Conservation (phyloP, 257 asterid genomes). For the Fraxinus anomala region DNA sequence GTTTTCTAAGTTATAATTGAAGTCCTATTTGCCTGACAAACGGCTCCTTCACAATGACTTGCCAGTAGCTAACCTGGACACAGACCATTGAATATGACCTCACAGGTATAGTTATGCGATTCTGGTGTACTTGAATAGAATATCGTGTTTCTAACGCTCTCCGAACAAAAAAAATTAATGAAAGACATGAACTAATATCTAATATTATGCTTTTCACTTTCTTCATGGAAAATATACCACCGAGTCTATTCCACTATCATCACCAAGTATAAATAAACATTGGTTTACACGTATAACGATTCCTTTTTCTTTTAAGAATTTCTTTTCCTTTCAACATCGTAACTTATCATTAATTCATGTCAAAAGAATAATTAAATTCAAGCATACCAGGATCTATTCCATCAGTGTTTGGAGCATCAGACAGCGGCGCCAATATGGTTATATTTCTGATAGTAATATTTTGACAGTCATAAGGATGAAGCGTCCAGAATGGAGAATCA, state of each 20-base stretch:
- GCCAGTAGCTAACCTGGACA: too few relatives aligned
- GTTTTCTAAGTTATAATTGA: too few relatives aligned
- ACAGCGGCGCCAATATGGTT: slow-evolving; percentile 82
- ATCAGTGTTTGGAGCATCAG: slow-evolving; percentile 91
- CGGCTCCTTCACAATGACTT: too few relatives aligned
- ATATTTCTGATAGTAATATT: slow-evolving; percentile 71
- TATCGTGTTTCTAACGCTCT: too few relatives aligned
- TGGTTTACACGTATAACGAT: not conserved
- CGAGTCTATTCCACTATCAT: not conserved
- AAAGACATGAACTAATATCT: not conserved
- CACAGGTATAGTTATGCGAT: not conserved
- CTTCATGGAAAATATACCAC: not conserved
- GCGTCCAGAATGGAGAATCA: slow-evolving; percentile 92
- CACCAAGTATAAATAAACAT: not conserved
- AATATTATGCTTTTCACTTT: not conserved
- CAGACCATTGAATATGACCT: slow-evolving; percentile 9
- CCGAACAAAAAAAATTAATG: too few relatives aligned
- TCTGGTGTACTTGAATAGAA: too few relatives aligned
- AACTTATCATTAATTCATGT: slow-evolving; percentile 11
- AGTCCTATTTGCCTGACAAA: too few relatives aligned
- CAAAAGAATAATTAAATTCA: not conserved
- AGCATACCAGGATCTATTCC: slow-evolving; percentile 93
- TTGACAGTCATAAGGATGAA: slow-evolving; percentile 91
- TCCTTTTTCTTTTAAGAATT: not conserved
- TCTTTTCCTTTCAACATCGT: slow-evolving; percentile 8